Conservation (phyloP, 495 filamentous ascomycete genomes). For the Penicillium canescens region DNA sequence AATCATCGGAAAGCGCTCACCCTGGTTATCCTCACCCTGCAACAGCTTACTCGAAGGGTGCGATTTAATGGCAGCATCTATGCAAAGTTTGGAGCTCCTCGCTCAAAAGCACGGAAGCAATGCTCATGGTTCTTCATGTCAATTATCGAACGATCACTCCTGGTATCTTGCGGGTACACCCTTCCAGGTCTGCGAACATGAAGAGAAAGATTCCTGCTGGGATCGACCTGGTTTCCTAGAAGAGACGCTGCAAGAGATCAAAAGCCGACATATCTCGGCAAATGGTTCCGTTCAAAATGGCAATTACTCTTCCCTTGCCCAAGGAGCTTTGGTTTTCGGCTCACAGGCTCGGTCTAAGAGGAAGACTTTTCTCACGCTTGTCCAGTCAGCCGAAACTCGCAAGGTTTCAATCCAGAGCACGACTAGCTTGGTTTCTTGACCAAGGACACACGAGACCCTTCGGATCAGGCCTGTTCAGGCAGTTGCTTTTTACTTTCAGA, state of each 20-base stretch:
- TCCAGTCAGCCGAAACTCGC: not conserved
- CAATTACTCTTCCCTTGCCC: not conserved
- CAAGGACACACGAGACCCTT: too few relatives aligned
- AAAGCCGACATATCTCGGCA: not conserved
- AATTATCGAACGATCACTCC: not conserved
- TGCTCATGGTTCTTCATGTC: not conserved
- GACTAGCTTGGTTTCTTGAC: not conserved
- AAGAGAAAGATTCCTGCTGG: conserved; percentile 3
- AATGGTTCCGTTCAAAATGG: not conserved
- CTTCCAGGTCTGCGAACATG: conserved; percentile 1
- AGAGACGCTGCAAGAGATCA: not conserved
- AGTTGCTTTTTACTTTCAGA: too few relatives aligned
- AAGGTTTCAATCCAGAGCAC: not conserved
- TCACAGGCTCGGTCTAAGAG: not conserved
- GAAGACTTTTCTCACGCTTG: not conserved
- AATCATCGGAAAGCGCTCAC: not conserved
- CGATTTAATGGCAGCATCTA: conserved; percentile 8
- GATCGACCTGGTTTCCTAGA: not conserved
- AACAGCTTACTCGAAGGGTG: conserved; percentile 1
- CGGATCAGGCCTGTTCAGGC: too few relatives aligned
- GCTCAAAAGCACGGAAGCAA: not conserved
- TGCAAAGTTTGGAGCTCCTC: conserved; percentile 1
- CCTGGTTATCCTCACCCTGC: not conserved
- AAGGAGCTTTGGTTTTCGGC: not conserved
- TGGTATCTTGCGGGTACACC: conserved; percentile 2